Percentiles rank a stretch among this genome's conserved stretches.
Evolutionary conservation across 1,139 yeast genomes (phyloP).

Genomic region (Geotrichum fermentans): DNA sequence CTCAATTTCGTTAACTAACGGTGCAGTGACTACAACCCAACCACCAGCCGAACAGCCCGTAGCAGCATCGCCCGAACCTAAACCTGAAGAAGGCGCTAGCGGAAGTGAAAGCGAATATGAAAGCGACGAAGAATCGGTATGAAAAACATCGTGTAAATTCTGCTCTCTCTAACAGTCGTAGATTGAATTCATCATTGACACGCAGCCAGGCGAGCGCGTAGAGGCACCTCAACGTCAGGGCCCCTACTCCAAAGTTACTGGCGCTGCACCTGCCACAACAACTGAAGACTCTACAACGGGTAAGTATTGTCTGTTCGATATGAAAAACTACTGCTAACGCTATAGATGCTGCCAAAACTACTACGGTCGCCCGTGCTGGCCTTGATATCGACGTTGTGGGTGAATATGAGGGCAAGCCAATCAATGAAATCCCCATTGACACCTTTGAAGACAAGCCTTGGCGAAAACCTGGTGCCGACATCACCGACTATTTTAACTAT

Average conservation of each 20-base stretch:
- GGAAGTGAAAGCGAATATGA: conserved; percentile 20
- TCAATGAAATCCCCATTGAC: conserved; percentile 78
- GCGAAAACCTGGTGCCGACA: conserved; percentile 95
- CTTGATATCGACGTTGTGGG: conserved; percentile 79
- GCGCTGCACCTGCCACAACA: conserved; percentile 23
- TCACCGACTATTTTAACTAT: conserved; percentile 88
- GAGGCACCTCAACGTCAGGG: conserved; percentile 36
- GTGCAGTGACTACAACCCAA: background rate
- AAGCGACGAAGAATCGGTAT: conserved; percentile 21
- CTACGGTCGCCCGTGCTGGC: conserved; percentile 35
- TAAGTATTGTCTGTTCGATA: conserved; percentile 30
- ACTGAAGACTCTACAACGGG: conserved; percentile 35
- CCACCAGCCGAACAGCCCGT: background rate
- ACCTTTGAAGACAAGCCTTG: conserved; percentile 91
- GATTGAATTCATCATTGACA: conserved; percentile 58
- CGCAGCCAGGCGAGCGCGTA: conserved; percentile 39
- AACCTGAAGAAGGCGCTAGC: conserved; percentile 2
- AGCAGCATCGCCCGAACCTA: background rate
- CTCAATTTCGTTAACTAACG: no score
- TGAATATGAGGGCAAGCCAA: conserved; percentile 72
- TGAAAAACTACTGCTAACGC: conserved; percentile 28
- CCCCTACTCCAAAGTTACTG: conserved; percentile 23
- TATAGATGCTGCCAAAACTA: background rate
- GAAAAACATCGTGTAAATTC: no score
- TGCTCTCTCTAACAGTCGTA: conserved; percentile 28